These are phyloP conservation scores for Rubia occidens DNA, from an alignment of 305 asterid genomes.

Conservation along the genomic window DNA sequence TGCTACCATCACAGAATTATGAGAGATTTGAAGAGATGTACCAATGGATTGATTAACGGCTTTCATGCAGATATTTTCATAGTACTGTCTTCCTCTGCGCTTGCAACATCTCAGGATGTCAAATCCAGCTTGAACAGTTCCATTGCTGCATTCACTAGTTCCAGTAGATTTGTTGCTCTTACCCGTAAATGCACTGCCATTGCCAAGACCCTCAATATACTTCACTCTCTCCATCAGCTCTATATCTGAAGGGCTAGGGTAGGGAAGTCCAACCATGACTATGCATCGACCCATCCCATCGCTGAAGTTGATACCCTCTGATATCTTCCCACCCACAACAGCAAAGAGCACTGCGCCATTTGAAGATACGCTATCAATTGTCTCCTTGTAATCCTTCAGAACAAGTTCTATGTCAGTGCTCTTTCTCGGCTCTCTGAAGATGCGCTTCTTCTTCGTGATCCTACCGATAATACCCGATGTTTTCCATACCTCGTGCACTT, in stretches of 20 bases:
- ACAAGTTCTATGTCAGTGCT: constrained; percentile 67
- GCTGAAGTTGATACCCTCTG: constrained; percentile 94
- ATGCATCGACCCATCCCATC: constrained; percentile 93
- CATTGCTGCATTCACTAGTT: constrained; percentile 30
- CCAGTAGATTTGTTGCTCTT: constrained; percentile 21
- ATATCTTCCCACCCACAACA: constrained; percentile 92
- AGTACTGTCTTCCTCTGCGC: constrained; percentile 78
- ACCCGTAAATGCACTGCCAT: constrained; percentile 22
- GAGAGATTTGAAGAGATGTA: constrained; percentile 22
- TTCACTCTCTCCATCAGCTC: constrained; percentile 92
- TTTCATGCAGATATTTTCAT: constrained; percentile 97
- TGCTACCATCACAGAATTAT: background rate
- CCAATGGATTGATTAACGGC: constrained; percentile 96
- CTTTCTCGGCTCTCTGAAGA: constrained; percentile 88
- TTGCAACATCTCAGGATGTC: constrained; percentile 65
- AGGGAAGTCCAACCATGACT: constrained; percentile 95
- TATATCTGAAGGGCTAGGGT: constrained; percentile 81
- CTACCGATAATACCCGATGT: constrained; percentile 67
- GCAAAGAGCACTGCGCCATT: constrained; percentile 89
- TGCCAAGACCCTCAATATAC: constrained; percentile 64
- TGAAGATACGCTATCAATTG: constrained; percentile 41
- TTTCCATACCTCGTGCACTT: constrained; percentile 72
- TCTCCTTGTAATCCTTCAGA: constrained; percentile 61
- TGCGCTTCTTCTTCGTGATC: constrained; percentile 57
- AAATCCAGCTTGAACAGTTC: constrained; percentile 52